These are phyloP conservation scores for Abrus precatorius DNA, from an alignment of 306 rosid genomes.

Conservation along the genomic window DNA sequence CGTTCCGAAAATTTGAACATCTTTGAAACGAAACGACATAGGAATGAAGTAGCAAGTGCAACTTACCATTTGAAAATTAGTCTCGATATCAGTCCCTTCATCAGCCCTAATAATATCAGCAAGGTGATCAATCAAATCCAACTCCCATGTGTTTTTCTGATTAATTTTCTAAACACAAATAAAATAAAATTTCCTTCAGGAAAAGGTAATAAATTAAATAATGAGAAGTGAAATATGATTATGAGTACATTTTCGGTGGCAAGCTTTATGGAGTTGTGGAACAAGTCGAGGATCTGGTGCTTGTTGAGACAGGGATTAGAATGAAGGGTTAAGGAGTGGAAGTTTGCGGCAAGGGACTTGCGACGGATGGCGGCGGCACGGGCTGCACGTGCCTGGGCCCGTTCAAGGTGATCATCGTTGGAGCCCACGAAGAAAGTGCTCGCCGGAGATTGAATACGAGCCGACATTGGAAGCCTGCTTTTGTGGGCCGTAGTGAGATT, in stretches of 20 bases:
- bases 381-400: constrained; percentile 79
- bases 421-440: constrained; percentile 72
- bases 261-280: constrained; percentile 85
- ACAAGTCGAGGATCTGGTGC: constrained; percentile 75
- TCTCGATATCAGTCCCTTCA: constrained; percentile 69
- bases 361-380: constrained; percentile 69
- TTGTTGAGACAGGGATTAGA: constrained; percentile 58
- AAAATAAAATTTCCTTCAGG: background rate
- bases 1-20: constrained; percentile 6
- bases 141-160: constrained; percentile 92
- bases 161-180: constrained; percentile 76
- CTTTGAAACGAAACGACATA: background rate
- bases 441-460: constrained; percentile 70
- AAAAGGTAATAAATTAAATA: background rate
- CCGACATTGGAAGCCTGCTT: constrained; percentile 54
- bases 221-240: background rate
- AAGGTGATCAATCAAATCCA: constrained; percentile 85
- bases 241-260: constrained; percentile 76
- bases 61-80: constrained; percentile 86
- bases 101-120: constrained; percentile 76
- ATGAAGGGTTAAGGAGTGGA: constrained; percentile 34
- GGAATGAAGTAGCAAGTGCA: constrained; percentile 11
- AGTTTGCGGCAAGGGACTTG: constrained; percentile 50
- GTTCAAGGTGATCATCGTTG: constrained; percentile 78
- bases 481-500: constrained; percentile 49